phyloP scores from a whole-genome alignment of 2,329 filamentous ascomycete genomes.

The Penicillium sp. region DNA sequence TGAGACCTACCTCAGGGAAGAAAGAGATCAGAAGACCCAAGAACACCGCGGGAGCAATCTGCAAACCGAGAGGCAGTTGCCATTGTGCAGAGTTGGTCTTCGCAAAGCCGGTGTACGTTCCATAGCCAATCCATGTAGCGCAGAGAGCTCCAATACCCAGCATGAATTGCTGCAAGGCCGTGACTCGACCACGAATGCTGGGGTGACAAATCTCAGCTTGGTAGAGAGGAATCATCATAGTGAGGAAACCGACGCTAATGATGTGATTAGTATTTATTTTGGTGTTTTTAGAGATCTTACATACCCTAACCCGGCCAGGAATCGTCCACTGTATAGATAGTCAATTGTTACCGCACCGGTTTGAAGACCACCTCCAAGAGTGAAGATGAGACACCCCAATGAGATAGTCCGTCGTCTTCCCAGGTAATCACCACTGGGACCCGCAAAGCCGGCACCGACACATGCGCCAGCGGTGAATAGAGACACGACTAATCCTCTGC shows the following conservation, averaged over 20 bases:
- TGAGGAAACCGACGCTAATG: slow-evolving; percentile 56
- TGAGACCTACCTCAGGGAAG: slow-evolving; percentile 60
- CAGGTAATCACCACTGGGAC: slow-evolving; percentile 60
- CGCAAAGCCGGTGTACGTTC: slow-evolving; percentile 54
- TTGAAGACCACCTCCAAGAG: slow-evolving; percentile 69
- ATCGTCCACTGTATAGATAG: slow-evolving; percentile 69
- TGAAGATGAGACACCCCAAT: slow-evolving; percentile 68
- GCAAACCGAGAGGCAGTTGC: slow-evolving; percentile 66
- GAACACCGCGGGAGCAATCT: slow-evolving; percentile 66
- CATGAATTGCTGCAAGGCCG: slow-evolving; percentile 79
- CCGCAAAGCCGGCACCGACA: slow-evolving; percentile 64
- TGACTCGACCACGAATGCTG: slow-evolving; percentile 71
- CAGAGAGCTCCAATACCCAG: slow-evolving; percentile 70
- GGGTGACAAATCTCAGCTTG: slow-evolving; percentile 79
- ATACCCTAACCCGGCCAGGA: slow-evolving; percentile 57
- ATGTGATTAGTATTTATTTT: slow-evolving; percentile 37
- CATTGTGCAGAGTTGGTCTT: slow-evolving; percentile 53
- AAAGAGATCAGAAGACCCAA: slow-evolving; percentile 64
- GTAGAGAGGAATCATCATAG: slow-evolving; percentile 69
- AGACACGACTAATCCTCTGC: slow-evolving; percentile 68
- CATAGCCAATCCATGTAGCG: slow-evolving; percentile 72
- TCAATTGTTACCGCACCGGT: slow-evolving; percentile 61
- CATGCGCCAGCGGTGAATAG: slow-evolving; percentile 76
- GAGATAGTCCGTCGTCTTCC: slow-evolving; percentile 72
- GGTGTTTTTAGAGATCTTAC: slow-evolving; percentile 14